Conservation (phyloP, 768 basidiomycete species). For the Mrakia hoshinonis region DNA sequence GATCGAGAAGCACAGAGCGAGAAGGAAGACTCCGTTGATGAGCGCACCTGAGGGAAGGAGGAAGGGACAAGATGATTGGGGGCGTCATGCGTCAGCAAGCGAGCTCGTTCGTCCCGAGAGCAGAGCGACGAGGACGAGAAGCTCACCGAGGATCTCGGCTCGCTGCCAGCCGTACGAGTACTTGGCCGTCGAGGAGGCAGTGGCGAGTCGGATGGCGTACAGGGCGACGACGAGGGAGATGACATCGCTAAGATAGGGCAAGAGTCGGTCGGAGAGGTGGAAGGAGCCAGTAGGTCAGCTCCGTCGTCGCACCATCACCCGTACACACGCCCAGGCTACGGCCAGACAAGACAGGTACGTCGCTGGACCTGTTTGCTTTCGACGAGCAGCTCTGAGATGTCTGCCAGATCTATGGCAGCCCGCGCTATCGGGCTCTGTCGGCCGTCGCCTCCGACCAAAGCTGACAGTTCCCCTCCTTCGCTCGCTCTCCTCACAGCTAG, state of each 20-base stretch:
- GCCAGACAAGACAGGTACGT: background rate
- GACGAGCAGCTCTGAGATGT: background rate
- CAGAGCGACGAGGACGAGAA: background rate
- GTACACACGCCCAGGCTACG: background rate
- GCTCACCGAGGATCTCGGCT: slow-evolving; percentile 70
- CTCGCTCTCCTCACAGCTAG: background rate
- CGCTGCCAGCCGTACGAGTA: slow-evolving; percentile 99
- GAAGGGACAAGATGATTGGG: background rate
- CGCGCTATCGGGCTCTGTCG: background rate
- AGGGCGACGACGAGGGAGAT: slow-evolving; percentile 90
- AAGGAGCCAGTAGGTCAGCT: slow-evolving; percentile 1
- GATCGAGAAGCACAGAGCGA: slow-evolving; percentile 94
- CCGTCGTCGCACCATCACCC: background rate
- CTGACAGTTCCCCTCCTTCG: background rate
- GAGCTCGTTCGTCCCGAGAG: background rate
- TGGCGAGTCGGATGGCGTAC: slow-evolving; percentile 68
- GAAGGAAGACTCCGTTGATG: slow-evolving; percentile 90
- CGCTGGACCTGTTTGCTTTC: no score
- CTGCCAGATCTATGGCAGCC: no score
- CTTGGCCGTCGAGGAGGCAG: slow-evolving; percentile 40
- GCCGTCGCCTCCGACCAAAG: no score
- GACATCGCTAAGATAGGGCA: slow-evolving; percentile 61
- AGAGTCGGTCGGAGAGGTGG: background rate
- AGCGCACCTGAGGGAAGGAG: slow-evolving; percentile 51
- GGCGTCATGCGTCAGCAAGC: background rate